Base-by-base conservation (phyloP, 495 filamentous ascomycete genomes). In the Penicillium crystallinum region DNA sequence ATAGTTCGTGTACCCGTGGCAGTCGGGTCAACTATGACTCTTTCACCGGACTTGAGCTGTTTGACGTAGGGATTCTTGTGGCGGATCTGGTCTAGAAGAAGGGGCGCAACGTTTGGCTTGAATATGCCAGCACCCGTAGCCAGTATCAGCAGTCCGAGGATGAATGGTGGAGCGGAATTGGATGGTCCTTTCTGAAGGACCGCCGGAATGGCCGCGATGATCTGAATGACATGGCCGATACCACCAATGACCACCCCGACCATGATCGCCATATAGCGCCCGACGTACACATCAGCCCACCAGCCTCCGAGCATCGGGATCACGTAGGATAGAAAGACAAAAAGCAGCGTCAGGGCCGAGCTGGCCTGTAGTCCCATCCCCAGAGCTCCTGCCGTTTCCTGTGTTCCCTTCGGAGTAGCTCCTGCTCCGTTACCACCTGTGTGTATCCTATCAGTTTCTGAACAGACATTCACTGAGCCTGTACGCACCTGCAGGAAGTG, bases 211-310 rank as follows among this genome's bases (percentile, higher is more conserved):
- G 82, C 84, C n/a, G 80, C 79, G 46, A 74, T 67, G 37, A 86
- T 68, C 62, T 86, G 78, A 46, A 88, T 74, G 29, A 86, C 65
- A 61, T 87, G 83, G n/a, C 82, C 82, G 46, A 84, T 34, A 59
- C 85, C 78, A 52, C 81, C 86, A n/a, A 88, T 75, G 0, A 58
- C 34, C 0, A 87, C 78, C 62, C 85, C 86, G 55, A 79, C 75
- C 61, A 75, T 72, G 53, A 89, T 86, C 2, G 68, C 65, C 38
- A 61, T 64, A 55, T 66, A 74, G 8, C 82, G 77, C 12, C 83
- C 83, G 14, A 76, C 73, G 47, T 73, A 71, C 0, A 74, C 71
- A 57, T 86, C 83, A 42, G 81, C 77, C 49, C 83, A 59, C 79
- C 79, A 84, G 2, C 72, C 81, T 27, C 80, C 81, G 44, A 78